Evolutionary conservation across 2,329 filamentous ascomycete genomes (phyloP), one percentile per base, ranked within the genome.

Genomic region (Aspergillus phoenicis): DNA sequence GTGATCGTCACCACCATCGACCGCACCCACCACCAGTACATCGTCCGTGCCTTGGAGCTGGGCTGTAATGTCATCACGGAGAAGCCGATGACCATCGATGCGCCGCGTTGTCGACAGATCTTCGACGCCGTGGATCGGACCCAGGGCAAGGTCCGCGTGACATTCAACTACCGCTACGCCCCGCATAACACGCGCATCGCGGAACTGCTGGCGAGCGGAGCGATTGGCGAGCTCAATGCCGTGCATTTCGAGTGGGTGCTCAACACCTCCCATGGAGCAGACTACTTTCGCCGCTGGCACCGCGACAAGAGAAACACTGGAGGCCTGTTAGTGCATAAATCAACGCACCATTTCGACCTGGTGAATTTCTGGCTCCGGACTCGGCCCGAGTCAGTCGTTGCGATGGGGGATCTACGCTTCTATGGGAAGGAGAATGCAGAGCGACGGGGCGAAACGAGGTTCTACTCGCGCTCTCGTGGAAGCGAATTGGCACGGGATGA

Each of bases 241-340:
- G 82, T 87, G 22, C 85, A 87, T 68, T 87, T 88, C 59, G 85
- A 88, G 72, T 88, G 85, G 85, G 80, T 87, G 75, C 81, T 88
- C 51, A 84, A 88, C 71, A 87, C 84, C 6, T 81, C 81, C 15
- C 85, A 87, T 67, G 85, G 85, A 15, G 84, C 85, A 2, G 85
- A 88, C 69, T 87, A 86, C 73, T 87, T 87, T 73, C 82, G 85
- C 2, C 84, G 85, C 8, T 88, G 85, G 85, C 85, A 88, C 67
- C 82, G 85, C 11, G 84, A 87, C 69, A 85, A 84, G 75, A 77
- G 79, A 26, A 88, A 87, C 72, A 84, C 81, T 59, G 85, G 85
- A 11, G 85, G 85, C 1, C 73, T 88, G 36, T 73, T 87, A 3
- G 84, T 88, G 28, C 85, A 88, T 72, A 88, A 88, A 70, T 84